Conservation (phyloP, 495 filamentous ascomycete species). For the Daldinia childiae region DNA sequence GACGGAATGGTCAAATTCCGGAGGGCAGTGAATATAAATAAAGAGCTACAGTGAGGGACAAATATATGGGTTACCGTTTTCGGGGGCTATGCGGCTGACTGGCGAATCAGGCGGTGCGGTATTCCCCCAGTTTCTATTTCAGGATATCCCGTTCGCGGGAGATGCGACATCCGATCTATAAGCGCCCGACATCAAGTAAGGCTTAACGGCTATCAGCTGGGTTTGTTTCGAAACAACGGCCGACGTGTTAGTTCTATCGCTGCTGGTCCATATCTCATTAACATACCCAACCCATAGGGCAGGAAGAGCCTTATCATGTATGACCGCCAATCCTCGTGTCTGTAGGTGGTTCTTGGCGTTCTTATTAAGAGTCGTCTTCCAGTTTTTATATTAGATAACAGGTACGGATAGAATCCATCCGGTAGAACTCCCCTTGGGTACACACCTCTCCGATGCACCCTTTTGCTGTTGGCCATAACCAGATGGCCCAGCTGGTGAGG, state of each 20-base stretch:
- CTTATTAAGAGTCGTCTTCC: neutral
- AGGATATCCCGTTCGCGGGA: conserved; percentile 17
- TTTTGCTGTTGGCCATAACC: neutral
- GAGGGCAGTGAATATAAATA: conserved; percentile 24
- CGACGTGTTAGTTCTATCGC: neutral
- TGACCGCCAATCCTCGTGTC: neutral
- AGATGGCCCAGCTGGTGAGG: conserved; percentile 18
- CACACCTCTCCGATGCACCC: neutral
- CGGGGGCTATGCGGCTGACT: conserved; percentile 28
- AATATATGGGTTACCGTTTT: neutral
- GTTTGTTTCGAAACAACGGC: conserved; percentile 39
- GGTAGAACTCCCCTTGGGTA: conserved; percentile 11
- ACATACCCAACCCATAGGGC: conserved; percentile 22
- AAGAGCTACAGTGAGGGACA: neutral
- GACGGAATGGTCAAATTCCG: conserved; percentile 17
- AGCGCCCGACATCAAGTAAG: conserved; percentile 21
- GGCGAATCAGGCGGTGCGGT: conserved; percentile 25
- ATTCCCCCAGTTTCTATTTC: conserved; percentile 34
- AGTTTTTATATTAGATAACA: conserved; percentile 9
- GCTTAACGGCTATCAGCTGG: conserved; percentile 15
- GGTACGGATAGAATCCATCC: conserved; percentile 28
- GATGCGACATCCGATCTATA: conserved; percentile 21
- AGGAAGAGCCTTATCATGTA: neutral
- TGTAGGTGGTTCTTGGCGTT: neutral
- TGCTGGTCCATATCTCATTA: neutral